Evolutionary conservation across 768 basidiomycete genomes (phyloP), one percentile per base, ranked within the genome.

Genomic region (Tulasnella sp.): DNA sequence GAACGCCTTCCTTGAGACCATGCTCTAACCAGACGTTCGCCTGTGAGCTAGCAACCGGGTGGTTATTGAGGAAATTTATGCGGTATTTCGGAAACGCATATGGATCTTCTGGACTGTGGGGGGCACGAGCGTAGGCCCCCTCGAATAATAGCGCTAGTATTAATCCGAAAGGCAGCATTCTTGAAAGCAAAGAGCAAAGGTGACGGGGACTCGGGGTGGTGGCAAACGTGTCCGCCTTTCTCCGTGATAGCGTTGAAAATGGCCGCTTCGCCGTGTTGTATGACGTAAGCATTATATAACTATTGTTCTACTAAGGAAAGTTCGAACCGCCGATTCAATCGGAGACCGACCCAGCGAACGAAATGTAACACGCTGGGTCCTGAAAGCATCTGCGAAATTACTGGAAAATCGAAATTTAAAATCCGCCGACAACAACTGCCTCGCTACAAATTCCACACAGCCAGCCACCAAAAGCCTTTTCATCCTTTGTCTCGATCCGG

Each of bases 1-100:
- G 86, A 81, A 93, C 89, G 40, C 93, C 94, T 69, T 93, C 93
- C 69, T 83, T 87, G 42, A 95, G 86, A 73, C 94, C 94, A 35
- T 91, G 85, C 32, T 85, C 84, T 18, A 94, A 87, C 94, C 94
- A 95, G 44, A 87, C 87, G 79, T 91, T 85, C 4, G 92, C 94
- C 1, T 92, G 93, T 71, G 91, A 86, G 81, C 91, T 91, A 35
- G 87, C 84, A 80, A 95, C 85, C 37, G 94, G 93, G n/a, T 90
- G 88, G 78, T 88, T 88, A 82, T 93, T 92, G 82, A 95, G 88
- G 84, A 93, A 95, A 55, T 90, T 85, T 79, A 95, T 91, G 57
- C 89, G 88, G 83, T 89, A 92, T 83, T 95, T 95, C 80, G 94
- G 94, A 82, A 91, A 94, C 0, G 94, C 91, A 83, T 90, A 88